Evolutionary conservation across 331 rosid species (phyloP), one percentile per base, ranked within the genome.

Genomic region (Malus hybrid): DNA sequence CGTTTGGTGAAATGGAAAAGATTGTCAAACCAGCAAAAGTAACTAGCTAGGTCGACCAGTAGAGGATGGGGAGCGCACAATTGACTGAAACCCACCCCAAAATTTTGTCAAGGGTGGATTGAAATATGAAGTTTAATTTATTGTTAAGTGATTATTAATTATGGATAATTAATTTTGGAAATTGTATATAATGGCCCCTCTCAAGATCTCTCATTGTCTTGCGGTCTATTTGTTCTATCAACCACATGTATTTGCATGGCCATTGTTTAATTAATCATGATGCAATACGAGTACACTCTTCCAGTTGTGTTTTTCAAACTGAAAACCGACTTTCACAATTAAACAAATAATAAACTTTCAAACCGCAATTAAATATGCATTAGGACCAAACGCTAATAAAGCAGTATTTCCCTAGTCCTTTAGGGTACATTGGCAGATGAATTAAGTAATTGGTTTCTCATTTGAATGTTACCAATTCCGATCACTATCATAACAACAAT

Each of bases 1-100:
- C 88, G 86, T 50, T 78, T 91, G 79, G 94, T 88, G 85, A 88
- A 86, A 22, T 91, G 96, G 90, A 87, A 91, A 80, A 87, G 85
- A 82, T 70, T 56, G 83, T 79, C 83, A 34, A 44, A 39, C 67
- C 78, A 48, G 24, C 69, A 46, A 36, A 18, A 18, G 29, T 24
- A 56, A 64, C 27, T 33, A 63, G 4, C 8, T 54, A 19, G 59
- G 9, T 54, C 59, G 52, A n/a, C 52, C 20, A 46, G 48, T 73
- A 69, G 77, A 71, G 28, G 10, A 54, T 19, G 59, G 22, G 22
- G 22, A 54, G 59, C 22, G 59, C 59, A 19, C 10, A 54, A 81
- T 36, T 55, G 83, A 79, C 77, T 39, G n/a, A 68, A 68, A 19
- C 34, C 76, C 81, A 82, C 80, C 81, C 83, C 50, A 6, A 75